These are phyloP conservation scores for Salicornia ramosissima DNA, from an alignment of 148 eudicot genomes.

Conservation along the genomic window DNA sequence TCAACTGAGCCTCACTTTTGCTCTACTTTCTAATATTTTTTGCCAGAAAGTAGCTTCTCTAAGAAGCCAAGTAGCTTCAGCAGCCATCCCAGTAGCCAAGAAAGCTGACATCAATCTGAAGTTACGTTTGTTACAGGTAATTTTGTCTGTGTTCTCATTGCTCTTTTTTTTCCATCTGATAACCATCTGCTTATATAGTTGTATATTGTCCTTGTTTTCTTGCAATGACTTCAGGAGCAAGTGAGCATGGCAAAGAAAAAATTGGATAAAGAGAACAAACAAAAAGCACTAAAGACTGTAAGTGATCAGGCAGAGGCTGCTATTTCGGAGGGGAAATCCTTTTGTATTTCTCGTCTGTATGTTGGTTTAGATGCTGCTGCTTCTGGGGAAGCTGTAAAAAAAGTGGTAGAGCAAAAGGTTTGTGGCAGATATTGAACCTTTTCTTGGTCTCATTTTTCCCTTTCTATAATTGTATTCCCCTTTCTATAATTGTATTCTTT, in stretches of 20 bases:
- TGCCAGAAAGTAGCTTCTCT: conserved; percentile 67
- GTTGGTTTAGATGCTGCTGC: conserved; percentile 80
- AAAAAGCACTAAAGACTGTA: conserved; percentile 61
- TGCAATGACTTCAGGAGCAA: conserved; percentile 43
- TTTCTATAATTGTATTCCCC: background rate
- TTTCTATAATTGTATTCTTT: background rate
- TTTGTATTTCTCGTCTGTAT: conserved; percentile 62
- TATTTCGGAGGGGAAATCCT: conserved; percentile 62
- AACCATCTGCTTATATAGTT: background rate
- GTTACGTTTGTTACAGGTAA: conserved; percentile 64
- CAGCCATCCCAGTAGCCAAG: conserved; percentile 73
- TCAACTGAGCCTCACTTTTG: too few relatives aligned
- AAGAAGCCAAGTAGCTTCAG: conserved; percentile 61
- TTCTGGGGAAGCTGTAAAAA: conserved; percentile 75
- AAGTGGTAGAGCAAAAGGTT: conserved; percentile 83
- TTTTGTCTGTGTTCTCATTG: background rate
- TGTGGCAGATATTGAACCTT: too few relatives aligned
- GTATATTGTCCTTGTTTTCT: background rate
- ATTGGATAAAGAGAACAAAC: conserved; percentile 64
- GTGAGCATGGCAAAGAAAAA: conserved; percentile 69
- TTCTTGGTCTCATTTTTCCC: background rate
- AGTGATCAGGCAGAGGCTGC: conserved; percentile 69
- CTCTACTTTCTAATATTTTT: too few relatives aligned
- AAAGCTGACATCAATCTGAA: conserved; percentile 63
- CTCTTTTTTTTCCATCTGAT: background rate